Evolutionary conservation across 2,329 filamentous ascomycete species (phyloP).

Genomic region (Colletotrichum costaricense): DNA sequence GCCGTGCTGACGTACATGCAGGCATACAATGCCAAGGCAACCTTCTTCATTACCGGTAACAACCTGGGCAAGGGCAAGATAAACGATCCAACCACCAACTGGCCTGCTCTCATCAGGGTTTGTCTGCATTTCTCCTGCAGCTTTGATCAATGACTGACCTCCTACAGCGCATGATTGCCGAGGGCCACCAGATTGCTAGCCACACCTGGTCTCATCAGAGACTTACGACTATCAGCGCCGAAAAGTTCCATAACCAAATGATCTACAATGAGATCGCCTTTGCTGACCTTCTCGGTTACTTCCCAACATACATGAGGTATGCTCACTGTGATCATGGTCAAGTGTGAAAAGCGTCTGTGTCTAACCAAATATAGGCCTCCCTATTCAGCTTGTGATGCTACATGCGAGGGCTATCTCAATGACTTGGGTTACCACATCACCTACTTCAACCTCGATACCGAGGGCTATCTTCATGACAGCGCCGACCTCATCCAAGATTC

Average conservation of each 20-base stretch:
- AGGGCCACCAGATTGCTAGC: constrained; percentile 70
- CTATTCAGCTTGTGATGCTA: constrained; percentile 54
- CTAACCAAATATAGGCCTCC: constrained; percentile 45
- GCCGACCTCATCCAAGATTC: constrained; percentile 46
- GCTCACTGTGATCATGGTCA: neutral
- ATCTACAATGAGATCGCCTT: constrained; percentile 66
- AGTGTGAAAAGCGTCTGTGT: neutral
- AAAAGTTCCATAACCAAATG: constrained; percentile 57
- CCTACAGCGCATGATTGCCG: constrained; percentile 56
- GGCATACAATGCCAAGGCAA: constrained; percentile 70
- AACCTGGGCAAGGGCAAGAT: constrained; percentile 57
- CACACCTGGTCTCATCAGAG: constrained; percentile 64
- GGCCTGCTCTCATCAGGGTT: constrained; percentile 49
- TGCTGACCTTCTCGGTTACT: constrained; percentile 64
- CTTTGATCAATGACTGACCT: neutral
- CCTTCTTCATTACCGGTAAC: constrained; percentile 68
- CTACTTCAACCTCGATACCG: constrained; percentile 51
- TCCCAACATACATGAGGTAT: constrained; percentile 64
- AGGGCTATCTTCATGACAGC: constrained; percentile 47
- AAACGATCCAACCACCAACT: constrained; percentile 56
- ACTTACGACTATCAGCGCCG: constrained; percentile 30
- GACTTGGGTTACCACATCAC: constrained; percentile 49
- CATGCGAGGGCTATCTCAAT: constrained; percentile 30
- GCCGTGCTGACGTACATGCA: constrained; percentile 9
- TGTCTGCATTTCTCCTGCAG: neutral